Conservation (phyloP, 192 early-diverging fungal genomes). For the Coemansia pectinata region DNA sequence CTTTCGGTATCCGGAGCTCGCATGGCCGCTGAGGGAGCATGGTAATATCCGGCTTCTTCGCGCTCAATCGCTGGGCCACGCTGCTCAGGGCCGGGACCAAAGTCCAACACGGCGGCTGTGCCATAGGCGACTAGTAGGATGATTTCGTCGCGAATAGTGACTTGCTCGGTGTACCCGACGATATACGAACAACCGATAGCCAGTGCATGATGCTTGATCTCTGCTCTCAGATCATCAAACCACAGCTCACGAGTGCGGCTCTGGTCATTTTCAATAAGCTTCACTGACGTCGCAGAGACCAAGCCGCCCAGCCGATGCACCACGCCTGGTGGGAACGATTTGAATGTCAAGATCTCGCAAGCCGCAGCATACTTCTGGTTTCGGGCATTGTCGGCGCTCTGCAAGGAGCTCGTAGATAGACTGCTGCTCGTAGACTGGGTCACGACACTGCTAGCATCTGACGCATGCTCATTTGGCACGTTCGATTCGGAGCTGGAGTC, state of each 20-base stretch:
- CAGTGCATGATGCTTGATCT: slow-evolving; percentile 75
- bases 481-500: not conserved
- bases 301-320: slow-evolving; percentile 60
- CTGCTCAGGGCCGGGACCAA: slow-evolving; percentile 22
- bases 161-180: slow-evolving; percentile 71
- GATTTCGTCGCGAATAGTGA: slow-evolving; percentile 67
- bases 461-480: not conserved
- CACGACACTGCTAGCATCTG: slow-evolving; percentile 8
- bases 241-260: slow-evolving; percentile 58
- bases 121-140: slow-evolving; percentile 67
- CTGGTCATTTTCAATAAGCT: slow-evolving; percentile 54
- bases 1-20: slow-evolving; percentile 17
- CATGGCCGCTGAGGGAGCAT: not conserved
- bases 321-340: slow-evolving; percentile 55
- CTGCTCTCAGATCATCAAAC: slow-evolving; percentile 77
- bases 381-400: slow-evolving; percentile 22
- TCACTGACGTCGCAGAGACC: slow-evolving; percentile 65
- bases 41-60: not conserved
- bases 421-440: slow-evolving; percentile 20
- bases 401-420: slow-evolving; percentile 20
- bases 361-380: slow-evolving; percentile 19
- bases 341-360: slow-evolving; percentile 53
- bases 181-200: slow-evolving; percentile 68
- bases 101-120: slow-evolving; percentile 69
- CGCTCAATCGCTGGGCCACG: slow-evolving; percentile 5